Base-by-base conservation (phyloP, 1,284 basidiomycete species). In the Phellinidium pouzarii region DNA sequence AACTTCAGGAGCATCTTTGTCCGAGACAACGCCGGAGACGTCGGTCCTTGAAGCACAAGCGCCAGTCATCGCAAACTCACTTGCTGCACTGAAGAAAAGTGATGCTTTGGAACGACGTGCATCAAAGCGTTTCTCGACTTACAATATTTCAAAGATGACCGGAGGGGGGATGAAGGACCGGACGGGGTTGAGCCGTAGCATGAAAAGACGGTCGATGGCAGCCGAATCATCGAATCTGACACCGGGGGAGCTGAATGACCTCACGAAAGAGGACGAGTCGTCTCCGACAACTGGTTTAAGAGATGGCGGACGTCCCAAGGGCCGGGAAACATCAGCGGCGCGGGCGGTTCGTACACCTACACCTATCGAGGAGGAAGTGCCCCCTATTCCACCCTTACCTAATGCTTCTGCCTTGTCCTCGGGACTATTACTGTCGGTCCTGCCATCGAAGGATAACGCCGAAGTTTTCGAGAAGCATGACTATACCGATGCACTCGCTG, bases 121-220 rank as follows among this genome's bases (percentile, higher is more conserved):
- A 3, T 94, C 91, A 23, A 98, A 98, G 65, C 87, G 95, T 0
- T 99, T 95, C 71, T 97, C 94, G 51, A 89, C 89, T 1, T 99
- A 96, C 66, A 92, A 94, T 49, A 91, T 97, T 63, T 87, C 90
- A 59, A 96, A 95, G 71, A 95, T 99, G 84, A 87, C 91, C 1
- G 80, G 84, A 14, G 72, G 65, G 17, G 67, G 64, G 64, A 56
- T 72, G 65, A 58, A 69, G 65, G 77, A 56, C 67, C 77, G 50
- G 31, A 66, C 44, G 65, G 76, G 50, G 17, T 43, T 57, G 25
- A 60, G 58, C 4, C 55, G 60, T 25, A 68, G 68, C 22, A 63
- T 74, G 2, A 87, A 87, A 61, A 72, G 86, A 36, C 75, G 81
- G 27, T 87, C 85, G 14, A 68, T 87, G 60, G 79, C 82, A 17